Evolutionary conservation across 1,284 basidiomycete species (phyloP), one percentile per base, ranked within the genome.

Genomic region (Puccinia triticina): DNA sequence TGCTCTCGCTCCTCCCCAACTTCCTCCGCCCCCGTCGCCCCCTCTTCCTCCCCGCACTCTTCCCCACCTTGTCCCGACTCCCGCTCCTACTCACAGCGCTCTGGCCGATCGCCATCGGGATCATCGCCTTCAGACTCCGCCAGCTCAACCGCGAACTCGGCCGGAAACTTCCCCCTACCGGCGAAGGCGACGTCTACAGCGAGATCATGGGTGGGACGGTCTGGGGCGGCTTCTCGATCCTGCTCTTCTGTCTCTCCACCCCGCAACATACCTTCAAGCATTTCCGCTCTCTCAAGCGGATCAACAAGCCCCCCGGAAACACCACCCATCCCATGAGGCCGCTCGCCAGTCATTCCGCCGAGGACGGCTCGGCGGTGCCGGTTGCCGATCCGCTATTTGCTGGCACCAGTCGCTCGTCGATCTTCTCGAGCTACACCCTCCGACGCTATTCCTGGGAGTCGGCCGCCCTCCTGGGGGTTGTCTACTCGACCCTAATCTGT

Each of bases 91-190:
- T 85, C 14, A 81, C 85, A 23, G 48, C 83, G 0, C 77, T 85
- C 11, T 86, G 85, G 83, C 86, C 85, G 0, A 46, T 86, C 46
- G 83, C 85, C 23, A 84, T 86, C 55, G 80, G 84, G 64, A 84
- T 86, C 74, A 83, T 86, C 74, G 85, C 82, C 43, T 77, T 86
- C 26, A 85, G 85, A 4, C 81, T 86, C 46, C 84, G 85, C 73
- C 83, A 82, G 12, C 83, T 85, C 61, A 84, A 85, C 76, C 67
- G 74, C 61, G 83, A 85, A 64, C 77, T 84, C 23, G 83, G 83
- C 48, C 40, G 64, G 23, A 82, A 82, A 37, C 77, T 83, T n/a
- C 78, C 77, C n/a, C 78, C 83, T 23, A 84, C 83, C 53, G 82
- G 55, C 80, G 83, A 67, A 74, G 84, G 67, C 50, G 80, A 83